phyloP scores from a whole-genome alignment of 2,329 filamentous ascomycete species.

The Aspergillus sp. region DNA sequence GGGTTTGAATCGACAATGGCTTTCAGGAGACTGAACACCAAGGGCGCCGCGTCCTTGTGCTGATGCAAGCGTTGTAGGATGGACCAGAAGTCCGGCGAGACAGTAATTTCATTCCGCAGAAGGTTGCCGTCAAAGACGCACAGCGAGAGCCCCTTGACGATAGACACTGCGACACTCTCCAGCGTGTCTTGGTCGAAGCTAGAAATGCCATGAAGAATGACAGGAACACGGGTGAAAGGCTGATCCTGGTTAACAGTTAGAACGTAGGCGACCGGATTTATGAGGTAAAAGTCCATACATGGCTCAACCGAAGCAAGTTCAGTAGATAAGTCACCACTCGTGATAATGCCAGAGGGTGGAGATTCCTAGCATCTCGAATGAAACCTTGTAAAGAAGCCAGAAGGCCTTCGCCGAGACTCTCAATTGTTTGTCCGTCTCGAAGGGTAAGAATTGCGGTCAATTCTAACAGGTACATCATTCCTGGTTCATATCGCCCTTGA shows the following conservation, averaged over 20 bases:
- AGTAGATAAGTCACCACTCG: conserved; percentile 85
- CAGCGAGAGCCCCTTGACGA: conserved; percentile 74
- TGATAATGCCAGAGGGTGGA: conserved; percentile 81
- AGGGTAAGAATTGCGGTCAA: conserved; percentile 80
- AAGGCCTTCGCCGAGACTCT: conserved; percentile 73
- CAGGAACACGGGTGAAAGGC: conserved; percentile 86
- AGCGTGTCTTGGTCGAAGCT: conserved; percentile 78
- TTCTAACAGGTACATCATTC: conserved; percentile 86
- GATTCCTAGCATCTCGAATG: conserved; percentile 73
- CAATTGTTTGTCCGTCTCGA: conserved; percentile 70
- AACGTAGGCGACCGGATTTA: background rate
- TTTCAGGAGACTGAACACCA: conserved; percentile 86
- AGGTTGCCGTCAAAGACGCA: conserved; percentile 77
- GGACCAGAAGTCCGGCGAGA: conserved; percentile 95
- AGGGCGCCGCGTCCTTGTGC: conserved; percentile 67
- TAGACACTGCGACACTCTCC: conserved; percentile 70
- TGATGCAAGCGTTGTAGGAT: conserved; percentile 75
- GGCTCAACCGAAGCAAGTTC: conserved; percentile 76
- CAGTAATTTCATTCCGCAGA: conserved; percentile 87
- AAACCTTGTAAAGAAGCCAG: conserved; percentile 78
- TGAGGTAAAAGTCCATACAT: conserved; percentile 56
- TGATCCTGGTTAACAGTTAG: conserved; percentile 62
- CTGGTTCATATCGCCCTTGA: conserved; percentile 75
- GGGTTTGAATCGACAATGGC: conserved; percentile 70
- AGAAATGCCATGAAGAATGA: conserved; percentile 87